Percentiles rank a stretch among this genome's conserved stretches.
phyloP scores from a whole-genome alignment of 805 yeast species.

The Brettanomyces bruxellensis region DNA sequence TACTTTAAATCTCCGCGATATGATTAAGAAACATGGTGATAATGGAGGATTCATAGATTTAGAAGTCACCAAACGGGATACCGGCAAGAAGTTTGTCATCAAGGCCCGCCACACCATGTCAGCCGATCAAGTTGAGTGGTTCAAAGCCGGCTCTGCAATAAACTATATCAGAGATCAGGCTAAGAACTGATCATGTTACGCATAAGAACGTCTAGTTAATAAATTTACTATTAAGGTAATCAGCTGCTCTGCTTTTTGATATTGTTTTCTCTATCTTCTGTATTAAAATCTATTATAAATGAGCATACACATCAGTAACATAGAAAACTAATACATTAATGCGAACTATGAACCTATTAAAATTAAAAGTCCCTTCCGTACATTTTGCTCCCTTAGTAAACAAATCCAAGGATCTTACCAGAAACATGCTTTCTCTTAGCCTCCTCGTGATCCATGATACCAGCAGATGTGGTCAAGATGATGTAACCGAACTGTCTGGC shows the following conservation, averaged over 20 bases:
- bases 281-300: background rate
- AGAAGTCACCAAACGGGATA: constrained; percentile 60
- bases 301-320: background rate
- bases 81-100: constrained; percentile 60
- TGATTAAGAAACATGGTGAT: constrained; percentile 74
- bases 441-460: constrained; percentile 99
- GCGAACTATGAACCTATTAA: too few relatives aligned
- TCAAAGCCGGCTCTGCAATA: constrained; percentile 96
- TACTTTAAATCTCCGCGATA: constrained; percentile 63
- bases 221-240: background rate
- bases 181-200: background rate
- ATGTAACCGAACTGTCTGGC: constrained; percentile 99
- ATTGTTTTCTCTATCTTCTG: background rate
- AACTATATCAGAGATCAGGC: constrained; percentile 50
- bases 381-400: constrained; percentile 46
- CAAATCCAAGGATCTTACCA: constrained; percentile 98
- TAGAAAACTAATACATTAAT: too few relatives aligned
- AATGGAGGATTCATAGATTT: constrained; percentile 77
- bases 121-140: constrained; percentile 88
- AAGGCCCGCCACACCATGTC: constrained; percentile 94
- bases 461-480: constrained; percentile 97
- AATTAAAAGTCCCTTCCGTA: too few relatives aligned
- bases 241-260: background rate
- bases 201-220: background rate
- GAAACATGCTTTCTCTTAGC: constrained; percentile 99